Percentiles rank a stretch among this genome's conserved stretches.
phyloP scores from a whole-genome alignment of 257 asterid genomes.

The Fraxinus quadrangulata region DNA sequence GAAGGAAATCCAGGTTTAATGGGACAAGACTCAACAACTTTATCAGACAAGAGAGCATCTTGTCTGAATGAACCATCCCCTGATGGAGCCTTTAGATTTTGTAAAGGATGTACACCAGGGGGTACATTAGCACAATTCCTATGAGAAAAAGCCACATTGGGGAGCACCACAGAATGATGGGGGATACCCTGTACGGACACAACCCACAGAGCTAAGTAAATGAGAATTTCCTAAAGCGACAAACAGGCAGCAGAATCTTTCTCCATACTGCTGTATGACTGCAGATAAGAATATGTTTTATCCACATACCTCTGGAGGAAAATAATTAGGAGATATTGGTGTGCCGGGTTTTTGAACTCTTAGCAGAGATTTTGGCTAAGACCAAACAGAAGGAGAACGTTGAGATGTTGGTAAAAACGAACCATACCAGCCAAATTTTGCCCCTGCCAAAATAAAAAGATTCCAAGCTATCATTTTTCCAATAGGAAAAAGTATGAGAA shows the following conservation, averaged over 20 bases:
- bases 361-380: not conserved
- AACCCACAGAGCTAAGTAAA: constrained; percentile 41
- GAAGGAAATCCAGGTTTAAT: constrained; percentile 44
- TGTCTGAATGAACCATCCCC: constrained; percentile 44
- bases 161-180: constrained; percentile 34
- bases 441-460: constrained; percentile 54
- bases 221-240: constrained; percentile 19
- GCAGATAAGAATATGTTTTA: constrained; percentile 19
- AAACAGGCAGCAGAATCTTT: constrained; percentile 23
- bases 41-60: constrained; percentile 38
- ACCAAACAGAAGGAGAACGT: constrained; percentile 2
- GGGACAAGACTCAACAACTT: constrained; percentile 46
- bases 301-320: constrained; percentile 54
- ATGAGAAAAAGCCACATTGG: constrained; percentile 42
- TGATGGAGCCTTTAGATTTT: constrained; percentile 36
- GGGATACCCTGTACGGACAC: constrained; percentile 49
- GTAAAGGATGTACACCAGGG: constrained; percentile 30
- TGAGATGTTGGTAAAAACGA: constrained; percentile 75
- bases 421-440: constrained; percentile 91
- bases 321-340: constrained; percentile 46
- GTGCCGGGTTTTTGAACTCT: constrained; percentile 51
- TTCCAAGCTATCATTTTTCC: constrained; percentile 27
- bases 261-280: constrained; percentile 24
- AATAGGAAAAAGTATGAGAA: constrained; percentile 19
- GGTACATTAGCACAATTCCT: constrained; percentile 40